These are phyloP conservation scores for Penicillium griseofulvum DNA, from an alignment of 2,329 filamentous ascomycete genomes.

Conservation along the genomic window DNA sequence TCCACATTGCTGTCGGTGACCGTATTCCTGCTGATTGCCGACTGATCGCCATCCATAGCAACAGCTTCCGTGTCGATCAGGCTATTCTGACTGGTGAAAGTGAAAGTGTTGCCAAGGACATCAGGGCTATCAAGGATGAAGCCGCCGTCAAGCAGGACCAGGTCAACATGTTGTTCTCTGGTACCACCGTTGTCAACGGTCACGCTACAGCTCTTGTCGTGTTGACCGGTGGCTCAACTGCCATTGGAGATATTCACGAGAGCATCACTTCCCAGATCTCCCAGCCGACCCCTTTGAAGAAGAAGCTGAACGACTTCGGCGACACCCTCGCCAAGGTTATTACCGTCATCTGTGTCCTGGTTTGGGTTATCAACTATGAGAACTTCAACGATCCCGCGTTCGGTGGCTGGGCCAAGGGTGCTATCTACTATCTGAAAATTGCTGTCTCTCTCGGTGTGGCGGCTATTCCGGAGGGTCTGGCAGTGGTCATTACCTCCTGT, in stretches of 20 bases:
- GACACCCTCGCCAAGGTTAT: constrained; percentile 97
- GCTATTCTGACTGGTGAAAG: constrained; percentile 96
- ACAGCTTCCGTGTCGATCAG: constrained; percentile 95
- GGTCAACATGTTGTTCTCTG: constrained; percentile 96
- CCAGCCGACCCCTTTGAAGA: constrained; percentile 92
- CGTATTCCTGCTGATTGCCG: constrained; percentile 94
- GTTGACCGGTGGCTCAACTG: constrained; percentile 82
- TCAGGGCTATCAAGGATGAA: constrained; percentile 64
- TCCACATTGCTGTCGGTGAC: constrained; percentile 85
- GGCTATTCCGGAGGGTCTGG: constrained; percentile 94
- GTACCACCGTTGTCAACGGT: constrained; percentile 93
- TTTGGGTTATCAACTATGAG: constrained; percentile 98
- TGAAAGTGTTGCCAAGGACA: constrained; percentile 90
- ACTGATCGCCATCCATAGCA: constrained; percentile 85
- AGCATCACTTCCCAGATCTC: constrained; percentile 98
- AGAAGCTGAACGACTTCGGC: constrained; percentile 98
- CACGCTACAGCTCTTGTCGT: constrained; percentile 89
- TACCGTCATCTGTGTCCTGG: constrained; percentile 89
- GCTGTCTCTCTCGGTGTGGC: constrained; percentile 97
- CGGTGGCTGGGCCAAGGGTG: constrained; percentile 91
- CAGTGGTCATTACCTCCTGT: constrained; percentile 98
- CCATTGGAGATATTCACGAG: constrained; percentile 98
- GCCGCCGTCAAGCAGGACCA: constrained; percentile 97
- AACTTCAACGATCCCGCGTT: constrained; percentile 95
- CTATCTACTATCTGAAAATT: constrained; percentile 99